phyloP scores from a whole-genome alignment of 192 early-diverging fungal genomes.

The Coemansia sp. region DNA sequence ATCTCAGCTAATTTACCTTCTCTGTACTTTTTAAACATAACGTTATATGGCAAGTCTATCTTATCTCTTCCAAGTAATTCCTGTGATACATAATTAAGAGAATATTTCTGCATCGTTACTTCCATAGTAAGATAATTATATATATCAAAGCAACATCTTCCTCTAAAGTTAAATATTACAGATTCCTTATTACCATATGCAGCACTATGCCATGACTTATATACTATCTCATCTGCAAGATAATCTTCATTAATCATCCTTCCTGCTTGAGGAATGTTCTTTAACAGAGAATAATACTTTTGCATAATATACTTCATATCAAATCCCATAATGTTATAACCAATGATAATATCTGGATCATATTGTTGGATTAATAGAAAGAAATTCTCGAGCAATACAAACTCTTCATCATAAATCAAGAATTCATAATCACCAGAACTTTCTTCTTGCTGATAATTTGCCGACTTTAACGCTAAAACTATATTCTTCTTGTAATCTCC shows the following conservation, averaged over 20 bases:
- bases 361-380: constrained; percentile 19
- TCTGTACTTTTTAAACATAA: constrained; percentile 22
- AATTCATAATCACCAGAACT: too few relatives aligned
- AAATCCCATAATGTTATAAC: constrained; percentile 22
- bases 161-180: constrained; percentile 15
- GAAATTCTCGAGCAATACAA: too few relatives aligned
- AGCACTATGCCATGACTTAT: constrained; percentile 22
- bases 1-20: constrained; percentile 25
- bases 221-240: constrained; percentile 15
- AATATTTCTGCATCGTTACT: constrained; percentile 26
- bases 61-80: constrained; percentile 15
- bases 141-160: constrained; percentile 25
- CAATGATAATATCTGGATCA: constrained; percentile 17
- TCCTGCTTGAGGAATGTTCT: constrained; percentile 21
- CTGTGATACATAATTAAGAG: constrained; percentile 23
- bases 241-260: constrained; percentile 5
- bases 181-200: constrained; percentile 22
- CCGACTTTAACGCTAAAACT: too few relatives aligned
- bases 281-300: constrained; percentile 19
- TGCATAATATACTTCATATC: constrained; percentile 29
- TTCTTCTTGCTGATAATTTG: too few relatives aligned
- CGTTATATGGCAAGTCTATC: constrained; percentile 19
- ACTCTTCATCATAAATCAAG: too few relatives aligned
- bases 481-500: too few relatives aligned
- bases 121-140: constrained; percentile 19